These are phyloP conservation scores for Pholiota molesta DNA, from an alignment of 768 basidiomycete genomes.

Conservation along the genomic window DNA sequence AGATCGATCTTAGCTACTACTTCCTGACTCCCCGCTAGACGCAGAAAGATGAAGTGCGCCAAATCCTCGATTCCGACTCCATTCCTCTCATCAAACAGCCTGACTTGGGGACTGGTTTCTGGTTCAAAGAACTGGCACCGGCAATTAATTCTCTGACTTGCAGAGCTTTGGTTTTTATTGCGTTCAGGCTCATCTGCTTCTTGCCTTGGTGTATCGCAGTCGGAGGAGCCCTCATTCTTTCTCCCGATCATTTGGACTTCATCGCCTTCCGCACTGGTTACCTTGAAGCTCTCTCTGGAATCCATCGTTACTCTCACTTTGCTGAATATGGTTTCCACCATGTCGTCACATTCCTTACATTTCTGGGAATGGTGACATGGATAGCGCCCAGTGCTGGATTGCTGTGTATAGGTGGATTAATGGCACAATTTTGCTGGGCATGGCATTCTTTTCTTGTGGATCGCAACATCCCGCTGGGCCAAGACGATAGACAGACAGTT, in stretches of 20 bases:
- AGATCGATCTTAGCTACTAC: not conserved
- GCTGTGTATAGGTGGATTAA: slow-evolving; percentile 26
- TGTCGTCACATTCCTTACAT: slow-evolving; percentile 37
- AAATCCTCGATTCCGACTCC: slow-evolving; percentile 3
- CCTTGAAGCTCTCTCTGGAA: slow-evolving; percentile 28
- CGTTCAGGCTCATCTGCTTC: slow-evolving; percentile 35
- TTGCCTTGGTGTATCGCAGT: slow-evolving; percentile 49
- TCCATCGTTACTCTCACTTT: slow-evolving; percentile 46
- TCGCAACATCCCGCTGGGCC: slow-evolving; percentile 37
- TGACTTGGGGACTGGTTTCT: slow-evolving; percentile 2
- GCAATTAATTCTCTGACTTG: slow-evolving; percentile 14
- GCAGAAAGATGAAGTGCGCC: not conserved
- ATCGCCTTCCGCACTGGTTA: slow-evolving; percentile 40
- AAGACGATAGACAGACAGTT: slow-evolving; percentile 42
- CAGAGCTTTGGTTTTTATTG: slow-evolving; percentile 18
- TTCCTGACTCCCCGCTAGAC: too few relatives aligned
- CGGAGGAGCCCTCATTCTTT: slow-evolving; percentile 43
- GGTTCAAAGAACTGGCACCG: slow-evolving; percentile 8
- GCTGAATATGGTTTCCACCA: slow-evolving; percentile 41
- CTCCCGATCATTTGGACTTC: slow-evolving; percentile 37
- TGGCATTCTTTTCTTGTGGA: slow-evolving; percentile 43
- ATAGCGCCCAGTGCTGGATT: slow-evolving; percentile 27
- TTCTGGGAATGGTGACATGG: slow-evolving; percentile 32
- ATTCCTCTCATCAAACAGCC: not conserved
- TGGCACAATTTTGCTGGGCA: slow-evolving; percentile 31